Conservation (phyloP, 768 basidiomycete species). For the Agaricus blazei region DNA sequence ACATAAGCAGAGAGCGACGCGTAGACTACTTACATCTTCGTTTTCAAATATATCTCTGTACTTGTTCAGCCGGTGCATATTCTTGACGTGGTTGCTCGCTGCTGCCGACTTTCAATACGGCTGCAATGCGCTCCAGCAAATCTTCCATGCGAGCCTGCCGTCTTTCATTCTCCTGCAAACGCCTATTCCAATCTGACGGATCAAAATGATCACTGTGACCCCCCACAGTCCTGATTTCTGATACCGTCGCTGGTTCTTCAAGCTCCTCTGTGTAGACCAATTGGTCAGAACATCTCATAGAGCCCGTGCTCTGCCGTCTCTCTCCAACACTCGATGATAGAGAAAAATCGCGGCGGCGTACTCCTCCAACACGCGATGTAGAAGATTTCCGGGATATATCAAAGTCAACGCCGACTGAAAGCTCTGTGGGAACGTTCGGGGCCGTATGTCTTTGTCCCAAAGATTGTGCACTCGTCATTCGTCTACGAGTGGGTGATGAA, state of each 20-base stretch:
- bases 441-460: neutral
- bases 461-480: slow-evolving; percentile 23
- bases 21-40: too few relatives aligned
- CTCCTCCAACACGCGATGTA: slow-evolving; percentile 4
- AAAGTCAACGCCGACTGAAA: too few relatives aligned
- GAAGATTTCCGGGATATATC: neutral
- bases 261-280: neutral
- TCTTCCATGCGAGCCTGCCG: slow-evolving; percentile 43
- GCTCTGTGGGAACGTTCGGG: neutral
- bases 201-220: neutral
- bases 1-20: too few relatives aligned
- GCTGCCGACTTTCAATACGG: neutral
- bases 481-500: neutral
- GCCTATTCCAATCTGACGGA: neutral
- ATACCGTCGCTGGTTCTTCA: slow-evolving; percentile 10
- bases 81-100: too few relatives aligned
- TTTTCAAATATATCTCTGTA: too few relatives aligned
- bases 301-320: slow-evolving; percentile 4
- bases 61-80: too few relatives aligned
- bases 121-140: slow-evolving; percentile 33
- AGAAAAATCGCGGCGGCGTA: too few relatives aligned
- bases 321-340: slow-evolving; percentile 7
- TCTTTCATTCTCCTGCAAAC: slow-evolving; percentile 33
- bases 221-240: neutral
- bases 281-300: slow-evolving; percentile 13